These are phyloP conservation scores for Stephanocyclus meneghinianus DNA, from an alignment of 352 stramenopile species.

Conservation along the genomic window DNA sequence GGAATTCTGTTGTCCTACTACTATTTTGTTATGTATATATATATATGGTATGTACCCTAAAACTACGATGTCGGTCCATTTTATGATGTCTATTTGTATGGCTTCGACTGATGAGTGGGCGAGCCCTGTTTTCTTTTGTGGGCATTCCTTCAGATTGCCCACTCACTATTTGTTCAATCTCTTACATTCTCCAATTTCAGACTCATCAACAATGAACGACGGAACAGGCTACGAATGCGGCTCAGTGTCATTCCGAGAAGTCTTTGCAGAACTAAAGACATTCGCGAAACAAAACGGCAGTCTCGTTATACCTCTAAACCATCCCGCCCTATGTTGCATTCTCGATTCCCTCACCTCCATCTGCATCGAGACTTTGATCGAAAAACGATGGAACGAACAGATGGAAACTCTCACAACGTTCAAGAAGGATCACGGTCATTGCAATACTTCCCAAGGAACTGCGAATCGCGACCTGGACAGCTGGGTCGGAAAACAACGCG, in stretches of 20 bases:
- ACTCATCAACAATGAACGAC: not conserved
- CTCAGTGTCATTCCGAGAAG: not conserved
- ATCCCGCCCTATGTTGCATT: not conserved
- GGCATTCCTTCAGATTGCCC: too few species aligned
- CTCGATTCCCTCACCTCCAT: not conserved
- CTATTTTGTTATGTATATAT: too few species aligned
- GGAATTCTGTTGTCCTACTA: too few species aligned
- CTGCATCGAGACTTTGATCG: not conserved
- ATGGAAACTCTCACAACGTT: not conserved
- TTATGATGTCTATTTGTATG: too few species aligned
- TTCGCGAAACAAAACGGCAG: conserved; percentile 4
- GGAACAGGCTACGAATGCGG: not conserved
- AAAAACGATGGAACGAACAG: conserved; percentile 17
- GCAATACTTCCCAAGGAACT: not conserved
- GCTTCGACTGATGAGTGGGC: too few species aligned
- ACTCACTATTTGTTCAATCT: too few species aligned
- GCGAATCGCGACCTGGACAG: not conserved
- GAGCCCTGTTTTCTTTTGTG: too few species aligned
- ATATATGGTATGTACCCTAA: too few species aligned
- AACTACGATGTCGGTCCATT: too few species aligned
- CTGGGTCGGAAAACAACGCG: conserved; percentile 2
- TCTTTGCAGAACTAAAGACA: conserved; percentile 4
- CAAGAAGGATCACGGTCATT: conserved; percentile 10
- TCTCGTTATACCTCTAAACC: conserved; percentile 7
- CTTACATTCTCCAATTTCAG: too few species aligned